A percentile compares a stretch with the other conserved stretches of the same genome.
Evolutionary conservation across 2,329 filamentous ascomycete genomes (phyloP).

Genomic region (Sporothrix protearum): DNA sequence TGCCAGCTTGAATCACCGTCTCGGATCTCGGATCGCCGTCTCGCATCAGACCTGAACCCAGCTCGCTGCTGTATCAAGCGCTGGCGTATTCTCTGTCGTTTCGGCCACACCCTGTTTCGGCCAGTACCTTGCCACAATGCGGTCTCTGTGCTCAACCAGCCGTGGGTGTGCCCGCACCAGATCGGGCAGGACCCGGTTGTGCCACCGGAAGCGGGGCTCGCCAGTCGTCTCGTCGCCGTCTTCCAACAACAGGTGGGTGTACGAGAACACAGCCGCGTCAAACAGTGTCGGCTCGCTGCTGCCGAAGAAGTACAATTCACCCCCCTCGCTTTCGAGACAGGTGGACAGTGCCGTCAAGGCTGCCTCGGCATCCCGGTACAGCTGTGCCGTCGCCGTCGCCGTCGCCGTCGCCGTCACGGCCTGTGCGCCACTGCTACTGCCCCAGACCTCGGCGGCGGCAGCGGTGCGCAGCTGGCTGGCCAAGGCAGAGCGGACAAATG

Average conservation of each 20-base stretch:
- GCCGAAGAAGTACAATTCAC: constrained; percentile 43
- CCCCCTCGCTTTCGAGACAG: constrained; percentile 36
- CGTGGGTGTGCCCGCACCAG: constrained; percentile 56
- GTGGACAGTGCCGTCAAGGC: constrained; percentile 48
- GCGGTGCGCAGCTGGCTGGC: constrained; percentile 66
- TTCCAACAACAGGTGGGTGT: constrained; percentile 75
- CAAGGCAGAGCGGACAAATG: constrained; percentile 60
- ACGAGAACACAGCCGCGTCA: constrained; percentile 86
- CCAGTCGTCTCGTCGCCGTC: constrained; percentile 34
- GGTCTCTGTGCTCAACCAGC: constrained; percentile 61
- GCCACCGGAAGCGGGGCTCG: constrained; percentile 53
- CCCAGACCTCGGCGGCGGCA: constrained; percentile 59
- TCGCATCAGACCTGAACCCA: constrained; percentile 26
- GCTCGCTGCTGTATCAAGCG: constrained; percentile 13
- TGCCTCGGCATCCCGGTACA: constrained; percentile 45
- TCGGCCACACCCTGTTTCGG: constrained; percentile 14
- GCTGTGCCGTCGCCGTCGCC: constrained; percentile 34
- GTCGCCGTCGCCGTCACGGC: constrained; percentile 37
- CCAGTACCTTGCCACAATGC: constrained; percentile 36
- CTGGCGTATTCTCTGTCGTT: neutral
- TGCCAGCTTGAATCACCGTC: no score
- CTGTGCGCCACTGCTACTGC: constrained; percentile 30
- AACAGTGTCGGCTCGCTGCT: constrained; percentile 71
- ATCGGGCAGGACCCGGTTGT: constrained; percentile 56
- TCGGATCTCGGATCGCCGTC: no score